Conservation (phyloP, 805 yeast genomes). For the Komagataella pseudopastoris region DNA sequence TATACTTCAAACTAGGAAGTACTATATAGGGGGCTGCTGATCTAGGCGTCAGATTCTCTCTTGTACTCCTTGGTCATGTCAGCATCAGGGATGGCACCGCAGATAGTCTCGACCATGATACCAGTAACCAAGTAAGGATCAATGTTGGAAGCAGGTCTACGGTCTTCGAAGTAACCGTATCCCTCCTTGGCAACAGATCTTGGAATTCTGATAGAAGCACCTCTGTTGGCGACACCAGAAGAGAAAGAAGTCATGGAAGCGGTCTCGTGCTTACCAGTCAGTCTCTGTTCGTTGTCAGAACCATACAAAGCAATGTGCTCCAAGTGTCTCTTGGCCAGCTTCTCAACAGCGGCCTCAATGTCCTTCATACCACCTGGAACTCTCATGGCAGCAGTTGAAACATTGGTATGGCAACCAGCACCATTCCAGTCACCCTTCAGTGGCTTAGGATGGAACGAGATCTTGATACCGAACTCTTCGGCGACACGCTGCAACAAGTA, state of each 20-base stretch:
- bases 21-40: background rate
- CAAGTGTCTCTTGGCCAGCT: constrained; percentile 89
- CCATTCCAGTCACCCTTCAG: constrained; percentile 99
- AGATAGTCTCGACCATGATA: constrained; percentile 92
- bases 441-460: constrained; percentile 98
- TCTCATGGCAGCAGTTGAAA: constrained; percentile 88
- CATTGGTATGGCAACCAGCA: constrained; percentile 99
- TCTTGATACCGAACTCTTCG: constrained; percentile 97
- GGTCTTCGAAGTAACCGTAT: constrained; percentile 96
- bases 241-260: constrained; percentile 87
- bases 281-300: constrained; percentile 86
- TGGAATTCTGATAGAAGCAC: constrained; percentile 97
- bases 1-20: background rate
- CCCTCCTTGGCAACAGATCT: constrained; percentile 98
- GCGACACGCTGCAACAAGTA: constrained; percentile 88
- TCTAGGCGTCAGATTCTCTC: constrained; percentile 36
- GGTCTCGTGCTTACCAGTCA: constrained; percentile 98
- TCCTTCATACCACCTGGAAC: constrained; percentile 88
- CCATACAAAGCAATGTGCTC: constrained; percentile 96
- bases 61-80: constrained; percentile 86
- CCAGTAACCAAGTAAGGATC: constrained; percentile 99
- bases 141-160: constrained; percentile 99
- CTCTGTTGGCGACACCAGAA: constrained; percentile 99
- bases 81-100: constrained; percentile 90
- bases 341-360: constrained; percentile 86